Evolutionary conservation across 306 rosid species (phyloP), one percentile per base, ranked within the genome.

Genomic region (Trichosanthes truncata): DNA sequence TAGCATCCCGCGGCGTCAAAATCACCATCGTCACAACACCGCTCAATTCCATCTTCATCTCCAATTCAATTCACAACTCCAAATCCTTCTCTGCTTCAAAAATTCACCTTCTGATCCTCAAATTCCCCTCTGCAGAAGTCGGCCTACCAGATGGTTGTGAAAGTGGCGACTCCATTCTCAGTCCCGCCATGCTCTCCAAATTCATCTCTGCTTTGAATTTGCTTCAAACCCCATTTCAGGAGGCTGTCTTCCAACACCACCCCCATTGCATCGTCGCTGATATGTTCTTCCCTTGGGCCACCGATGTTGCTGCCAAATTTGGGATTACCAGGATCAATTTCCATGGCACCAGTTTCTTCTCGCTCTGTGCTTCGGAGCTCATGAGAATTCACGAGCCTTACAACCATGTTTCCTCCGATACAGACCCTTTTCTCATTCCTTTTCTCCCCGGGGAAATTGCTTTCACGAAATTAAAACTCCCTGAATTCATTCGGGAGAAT

Each of bases 101-200:
- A 1, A 62, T 85, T 5, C 3, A 75, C 0, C 41, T 85, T 60
- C 18, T 20, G 10, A n/a, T 40, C 36, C 57, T 86, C 59, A 33
- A 84, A 0, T 90, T 92, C 76, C 90, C 92, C 0, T 2, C 60
- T 0, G 45, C 60, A n/a, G 45, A 84, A 45, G 79, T 80, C 4
- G 93, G 92, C 0, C 69, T 90, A 20, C 96, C 91, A 0, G 82
- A 86, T 82, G 90, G 90, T 0, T 78, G 83, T 6, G 93, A 90
- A 40, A 85, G 66, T 63, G 1, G 53, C 0, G 87, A 89, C 36
- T 25, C 63, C 0, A 15, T 85, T 0, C 3, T 79, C 15, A 43
- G 84, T 4, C 78, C 81, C 0, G 62, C 35, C 0, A 1, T 73
- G 8, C 0, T 5, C 5, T 41, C 1, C 0, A 3, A 2, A 3